Evolutionary conservation across 2,329 filamentous ascomycete genomes (phyloP).

Genomic region (Alternaria alternata): DNA sequence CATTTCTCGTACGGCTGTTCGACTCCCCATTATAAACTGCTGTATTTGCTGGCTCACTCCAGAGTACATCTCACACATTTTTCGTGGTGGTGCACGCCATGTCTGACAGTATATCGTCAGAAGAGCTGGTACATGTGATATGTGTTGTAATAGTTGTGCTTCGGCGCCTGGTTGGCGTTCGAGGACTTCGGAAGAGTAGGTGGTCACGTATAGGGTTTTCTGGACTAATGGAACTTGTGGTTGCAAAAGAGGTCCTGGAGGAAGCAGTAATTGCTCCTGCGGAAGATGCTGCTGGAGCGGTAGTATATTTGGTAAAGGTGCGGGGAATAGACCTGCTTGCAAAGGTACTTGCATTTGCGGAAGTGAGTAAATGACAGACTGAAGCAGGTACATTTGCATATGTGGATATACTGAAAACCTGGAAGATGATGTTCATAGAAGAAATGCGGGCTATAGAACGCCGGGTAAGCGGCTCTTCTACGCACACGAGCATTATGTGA

Average conservation of each 20-base stretch:
- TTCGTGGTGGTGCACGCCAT: constrained; percentile 14
- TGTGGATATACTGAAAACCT: background rate
- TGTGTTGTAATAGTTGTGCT: background rate
- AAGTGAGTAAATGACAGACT: background rate
- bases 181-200: constrained; percentile 6
- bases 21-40: constrained; percentile 15
- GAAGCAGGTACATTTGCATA: background rate
- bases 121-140: background rate
- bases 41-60: constrained; percentile 24
- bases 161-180: background rate
- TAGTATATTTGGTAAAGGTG: background rate
- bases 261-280: background rate
- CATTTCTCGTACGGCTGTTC: constrained; percentile 8
- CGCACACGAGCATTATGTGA: background rate
- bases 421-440: background rate
- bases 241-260: background rate
- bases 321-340: background rate
- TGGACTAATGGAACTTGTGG: background rate
- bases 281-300: background rate
- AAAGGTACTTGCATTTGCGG: background rate
- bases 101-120: constrained; percentile 11
- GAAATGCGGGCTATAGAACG: background rate
- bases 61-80: constrained; percentile 21
- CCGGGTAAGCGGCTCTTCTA: background rate
- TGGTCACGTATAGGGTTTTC: constrained; percentile 3